Base-by-base conservation (phyloP, 73 alveolate species). In the Paramecium bursaria region DNA sequence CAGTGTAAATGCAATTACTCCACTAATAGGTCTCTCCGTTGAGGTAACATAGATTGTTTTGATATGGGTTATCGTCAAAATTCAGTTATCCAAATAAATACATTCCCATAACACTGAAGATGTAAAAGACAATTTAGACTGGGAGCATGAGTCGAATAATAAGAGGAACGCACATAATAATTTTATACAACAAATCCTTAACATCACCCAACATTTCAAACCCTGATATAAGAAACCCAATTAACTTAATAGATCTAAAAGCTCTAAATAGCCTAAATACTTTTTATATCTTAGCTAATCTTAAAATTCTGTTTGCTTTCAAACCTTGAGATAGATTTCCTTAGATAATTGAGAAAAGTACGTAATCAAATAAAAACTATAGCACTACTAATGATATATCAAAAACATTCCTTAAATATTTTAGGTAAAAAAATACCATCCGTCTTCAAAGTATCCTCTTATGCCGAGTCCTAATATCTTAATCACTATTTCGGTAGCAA, bases 231-330 rank as follows among this genome's bases (percentile, higher is more conserved):
- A 79, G 23, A 44, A 35, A 79, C 10, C 57, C 57, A 13, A 79
- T 31, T 13, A 79, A 25, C 29, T 79, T 79, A 0, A 79, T 73
- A 0, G 89, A 53, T 39, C 89, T 48, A 33, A 79, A 79, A 4
- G 89, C 89, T 22, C 89, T 79, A 54, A 79, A 79, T 13, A 79
- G 14, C 23, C 89, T 79, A 31, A 79, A 79, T 0, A 79, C 89
- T 35, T 79, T 79, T 14, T 79, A 53, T 3, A 79, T 44, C 25
- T 79, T 79, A 2, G 89, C 89, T 42, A 79, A 39, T 25, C 76
- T 79, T 31, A 79, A 79, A 22, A 79, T 73, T 79, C 89, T 79
- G 26, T 73, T 79, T 13, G 89, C 89, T 25, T 73, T 79, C 2
- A 79, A 50, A 1, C 85, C 51, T 54, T 79, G 27, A 19, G 46